These are phyloP conservation scores for Vaccinium myrtillus DNA, from an alignment of 148 eudicot species.

Conservation along the genomic window DNA sequence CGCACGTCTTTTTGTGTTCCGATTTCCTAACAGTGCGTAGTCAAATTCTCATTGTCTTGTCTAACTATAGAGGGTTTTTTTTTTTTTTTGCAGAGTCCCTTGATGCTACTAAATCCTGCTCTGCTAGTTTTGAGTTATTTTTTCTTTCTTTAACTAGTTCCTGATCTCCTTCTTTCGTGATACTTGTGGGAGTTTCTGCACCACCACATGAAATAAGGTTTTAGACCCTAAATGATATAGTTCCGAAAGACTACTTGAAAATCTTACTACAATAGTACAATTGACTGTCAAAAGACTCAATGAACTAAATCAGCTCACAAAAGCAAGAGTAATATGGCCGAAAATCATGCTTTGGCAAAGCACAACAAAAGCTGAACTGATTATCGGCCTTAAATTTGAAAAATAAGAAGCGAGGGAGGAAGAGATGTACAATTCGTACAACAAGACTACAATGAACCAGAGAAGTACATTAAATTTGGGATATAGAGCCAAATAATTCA, in stretches of 20 bases:
- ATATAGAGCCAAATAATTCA: background rate
- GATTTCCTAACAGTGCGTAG: background rate
- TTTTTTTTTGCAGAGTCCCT: background rate
- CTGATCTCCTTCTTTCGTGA: background rate
- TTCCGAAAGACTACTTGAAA: background rate
- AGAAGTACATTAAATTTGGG: background rate
- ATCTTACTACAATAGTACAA: background rate
- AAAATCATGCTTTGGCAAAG: background rate
- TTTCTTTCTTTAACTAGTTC: slow-evolving; percentile 1
- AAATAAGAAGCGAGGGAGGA: background rate
- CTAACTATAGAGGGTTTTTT: background rate
- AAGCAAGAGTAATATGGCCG: background rate
- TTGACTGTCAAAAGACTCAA: background rate
- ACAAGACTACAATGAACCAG: background rate
- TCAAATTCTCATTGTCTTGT: slow-evolving; percentile 9
- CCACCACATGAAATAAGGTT: background rate
- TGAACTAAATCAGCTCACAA: background rate
- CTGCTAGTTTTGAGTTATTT: slow-evolving; percentile 10
- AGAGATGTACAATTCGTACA: background rate
- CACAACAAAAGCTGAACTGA: background rate
- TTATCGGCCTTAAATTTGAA: background rate
- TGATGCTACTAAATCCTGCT: background rate
- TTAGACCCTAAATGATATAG: background rate
- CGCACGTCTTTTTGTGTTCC: too few species aligned
- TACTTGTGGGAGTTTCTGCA: background rate